These are phyloP conservation scores for Colletotrichum spinosum DNA, from an alignment of 2,329 filamentous ascomycete species.

Conservation along the genomic window DNA sequence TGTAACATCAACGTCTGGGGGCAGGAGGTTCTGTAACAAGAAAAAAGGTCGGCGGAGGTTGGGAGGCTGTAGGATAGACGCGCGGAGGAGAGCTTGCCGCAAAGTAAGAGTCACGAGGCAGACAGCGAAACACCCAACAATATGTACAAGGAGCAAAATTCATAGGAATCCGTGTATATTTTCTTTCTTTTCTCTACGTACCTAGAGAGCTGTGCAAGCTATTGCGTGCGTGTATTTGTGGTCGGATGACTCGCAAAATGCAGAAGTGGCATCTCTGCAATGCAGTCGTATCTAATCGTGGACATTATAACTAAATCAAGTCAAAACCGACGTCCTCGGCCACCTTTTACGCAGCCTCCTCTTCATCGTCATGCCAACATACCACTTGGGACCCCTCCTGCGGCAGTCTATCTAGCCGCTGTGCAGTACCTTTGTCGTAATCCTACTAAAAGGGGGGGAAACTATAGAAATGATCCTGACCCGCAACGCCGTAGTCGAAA, in stretches of 20 bases:
- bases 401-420: not conserved
- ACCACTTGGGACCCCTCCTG: not conserved
- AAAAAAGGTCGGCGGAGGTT: conserved; percentile 1
- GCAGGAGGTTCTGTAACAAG: not conserved
- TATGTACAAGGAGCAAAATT: conserved; percentile 28
- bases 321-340: not conserved
- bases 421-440: not conserved
- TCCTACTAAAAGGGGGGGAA: not conserved
- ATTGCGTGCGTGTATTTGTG: not conserved
- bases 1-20: conserved; percentile 18
- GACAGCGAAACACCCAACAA: conserved; percentile 14
- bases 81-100: not conserved
- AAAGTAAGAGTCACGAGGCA: conserved; percentile 1
- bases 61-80: conserved; percentile 30
- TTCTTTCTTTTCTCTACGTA: not conserved
- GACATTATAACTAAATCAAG: not conserved
- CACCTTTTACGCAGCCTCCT: not conserved
- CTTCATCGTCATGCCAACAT: not conserved
- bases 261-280: conserved; percentile 1
- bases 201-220: too few relatives aligned
- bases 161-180: conserved; percentile 24
- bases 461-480: too few relatives aligned
- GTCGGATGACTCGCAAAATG: not conserved
- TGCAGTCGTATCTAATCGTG: conserved; percentile 10
- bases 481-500: not conserved